Conservation (phyloP, 352 stramenopile genomes). For the Phytophthora boehmeriae region DNA sequence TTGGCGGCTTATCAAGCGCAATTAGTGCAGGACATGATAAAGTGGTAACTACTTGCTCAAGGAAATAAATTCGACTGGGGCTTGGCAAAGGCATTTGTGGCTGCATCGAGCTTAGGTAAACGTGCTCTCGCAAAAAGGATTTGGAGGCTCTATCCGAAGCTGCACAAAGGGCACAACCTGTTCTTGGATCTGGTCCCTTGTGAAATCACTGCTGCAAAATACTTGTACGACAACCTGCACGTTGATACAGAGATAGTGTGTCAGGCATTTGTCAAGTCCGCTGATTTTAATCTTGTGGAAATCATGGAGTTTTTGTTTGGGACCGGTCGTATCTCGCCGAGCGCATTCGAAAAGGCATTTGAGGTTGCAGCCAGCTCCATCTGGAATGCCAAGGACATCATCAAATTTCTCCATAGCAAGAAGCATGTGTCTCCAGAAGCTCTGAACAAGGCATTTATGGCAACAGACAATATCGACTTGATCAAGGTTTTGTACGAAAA, state of each 20-base stretch:
- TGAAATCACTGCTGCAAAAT: background rate
- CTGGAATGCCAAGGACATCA: background rate
- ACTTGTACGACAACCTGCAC: background rate
- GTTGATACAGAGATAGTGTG: background rate
- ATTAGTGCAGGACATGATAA: background rate
- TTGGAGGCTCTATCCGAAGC: background rate
- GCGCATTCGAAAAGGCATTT: background rate
- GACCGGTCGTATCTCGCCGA: background rate
- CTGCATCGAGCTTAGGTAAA: background rate
- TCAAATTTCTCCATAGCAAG: conserved; percentile 1
- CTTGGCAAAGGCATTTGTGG: background rate
- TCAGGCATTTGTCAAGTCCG: background rate
- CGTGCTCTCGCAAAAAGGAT: background rate
- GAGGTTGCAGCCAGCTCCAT: background rate
- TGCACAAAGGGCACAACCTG: background rate
- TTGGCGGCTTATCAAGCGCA: background rate
- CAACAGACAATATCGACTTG: background rate
- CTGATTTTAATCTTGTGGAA: too few relatives aligned
- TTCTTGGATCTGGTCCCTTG: background rate
- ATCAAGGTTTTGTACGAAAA: conserved; percentile 2
- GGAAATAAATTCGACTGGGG: background rate
- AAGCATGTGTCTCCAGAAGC: background rate
- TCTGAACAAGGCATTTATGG: background rate
- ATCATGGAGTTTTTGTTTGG: conserved; percentile 2
- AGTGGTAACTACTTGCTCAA: conserved; percentile 5